Conservation (phyloP, 495 filamentous ascomycete genomes). For the Schizothecium vesticola region DNA sequence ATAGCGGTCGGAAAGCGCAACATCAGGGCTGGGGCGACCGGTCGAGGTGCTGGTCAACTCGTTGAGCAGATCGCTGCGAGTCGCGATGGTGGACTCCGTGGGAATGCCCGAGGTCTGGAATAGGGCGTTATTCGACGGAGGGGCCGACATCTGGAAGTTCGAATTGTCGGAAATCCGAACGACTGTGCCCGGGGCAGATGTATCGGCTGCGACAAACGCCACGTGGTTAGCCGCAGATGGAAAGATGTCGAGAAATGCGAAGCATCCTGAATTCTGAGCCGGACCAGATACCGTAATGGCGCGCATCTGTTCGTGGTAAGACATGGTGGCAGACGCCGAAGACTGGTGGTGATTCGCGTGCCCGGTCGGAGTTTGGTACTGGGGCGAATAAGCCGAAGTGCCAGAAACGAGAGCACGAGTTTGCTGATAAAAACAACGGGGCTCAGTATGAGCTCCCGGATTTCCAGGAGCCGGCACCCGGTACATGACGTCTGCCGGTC, state of each 20-base stretch:
- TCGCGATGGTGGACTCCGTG: not conserved
- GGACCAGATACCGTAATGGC: not conserved
- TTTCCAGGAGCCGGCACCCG: not conserved
- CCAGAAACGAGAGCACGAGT: not conserved
- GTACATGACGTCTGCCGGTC: not conserved
- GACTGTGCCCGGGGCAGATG: not conserved
- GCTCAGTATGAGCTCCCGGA: not conserved
- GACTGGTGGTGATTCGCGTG: not conserved
- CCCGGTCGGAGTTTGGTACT: not conserved
- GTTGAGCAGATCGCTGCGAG: not conserved
- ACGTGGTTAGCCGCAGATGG: constrained; percentile 3
- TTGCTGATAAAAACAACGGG: not conserved
- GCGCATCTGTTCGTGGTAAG: not conserved
- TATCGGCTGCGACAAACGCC: not conserved
- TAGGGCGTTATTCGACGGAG: not conserved
- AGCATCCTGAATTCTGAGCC: not conserved
- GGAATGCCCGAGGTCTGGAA: not conserved
- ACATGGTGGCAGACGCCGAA: not conserved
- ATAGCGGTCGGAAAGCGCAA: constrained; percentile 28
- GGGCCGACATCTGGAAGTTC: not conserved
- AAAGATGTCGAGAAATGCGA: not conserved
- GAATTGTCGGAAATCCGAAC: not conserved
- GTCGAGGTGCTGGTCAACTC: not conserved
- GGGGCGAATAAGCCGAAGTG: not conserved
- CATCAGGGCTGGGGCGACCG: constrained; percentile 17